Conservation (phyloP, 805 yeast genomes). For the Myxozyma neotropica region DNA sequence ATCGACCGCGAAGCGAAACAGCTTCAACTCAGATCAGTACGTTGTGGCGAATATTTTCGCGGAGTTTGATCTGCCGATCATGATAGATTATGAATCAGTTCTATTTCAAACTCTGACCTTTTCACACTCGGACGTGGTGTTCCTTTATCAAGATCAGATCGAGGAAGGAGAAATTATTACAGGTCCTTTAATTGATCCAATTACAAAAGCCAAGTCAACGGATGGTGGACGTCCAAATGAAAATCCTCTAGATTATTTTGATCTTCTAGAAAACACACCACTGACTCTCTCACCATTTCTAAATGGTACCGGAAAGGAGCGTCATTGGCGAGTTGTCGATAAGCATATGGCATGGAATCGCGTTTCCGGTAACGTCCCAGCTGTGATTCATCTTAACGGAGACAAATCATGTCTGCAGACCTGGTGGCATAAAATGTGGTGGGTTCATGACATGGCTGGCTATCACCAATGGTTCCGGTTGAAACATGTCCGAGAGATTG, state of each 20-base stretch:
- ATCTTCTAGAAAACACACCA: neutral
- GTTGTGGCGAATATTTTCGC: constrained; percentile 19
- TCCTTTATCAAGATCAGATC: constrained; percentile 17
- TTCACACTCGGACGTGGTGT: constrained; percentile 21
- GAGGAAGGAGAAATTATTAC: constrained; percentile 3
- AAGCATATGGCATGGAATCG: constrained; percentile 23
- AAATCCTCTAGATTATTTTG: neutral
- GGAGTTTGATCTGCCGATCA: constrained; percentile 17
- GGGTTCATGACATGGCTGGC: constrained; percentile 5
- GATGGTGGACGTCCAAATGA: neutral
- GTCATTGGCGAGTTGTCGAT: neutral
- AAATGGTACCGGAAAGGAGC: neutral
- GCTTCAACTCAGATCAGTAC: constrained; percentile 12
- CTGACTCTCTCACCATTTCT: constrained; percentile 2
- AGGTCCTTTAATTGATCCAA: neutral
- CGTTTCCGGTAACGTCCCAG: constrained; percentile 13
- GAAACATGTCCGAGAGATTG: constrained; percentile 6
- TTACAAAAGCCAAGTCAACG: neutral
- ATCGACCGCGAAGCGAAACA: neutral
- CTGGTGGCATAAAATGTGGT: constrained; percentile 31
- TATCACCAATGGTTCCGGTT: constrained; percentile 3
- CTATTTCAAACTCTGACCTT: constrained; percentile 22
- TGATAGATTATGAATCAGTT: constrained; percentile 16
- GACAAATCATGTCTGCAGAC: constrained; percentile 14
- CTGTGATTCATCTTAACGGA: constrained; percentile 23